A percentile compares a stretch with the other conserved stretches of the same genome.
Evolutionary conservation across 108 stramenopile species (phyloP).

Genomic region (Pseudonitzschia multistriata): DNA sequence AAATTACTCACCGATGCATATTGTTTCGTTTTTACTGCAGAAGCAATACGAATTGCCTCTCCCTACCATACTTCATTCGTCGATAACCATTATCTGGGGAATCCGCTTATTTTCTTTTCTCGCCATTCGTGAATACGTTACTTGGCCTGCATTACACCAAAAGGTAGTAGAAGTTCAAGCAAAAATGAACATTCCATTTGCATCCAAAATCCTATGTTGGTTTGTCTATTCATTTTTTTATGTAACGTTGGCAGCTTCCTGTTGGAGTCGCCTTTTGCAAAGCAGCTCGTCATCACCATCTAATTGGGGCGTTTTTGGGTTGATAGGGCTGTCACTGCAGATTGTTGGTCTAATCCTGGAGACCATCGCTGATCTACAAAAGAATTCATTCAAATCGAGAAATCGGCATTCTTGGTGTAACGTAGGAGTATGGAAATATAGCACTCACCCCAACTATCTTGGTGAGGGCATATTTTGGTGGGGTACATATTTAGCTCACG

Average conservation of each 20-base stretch:
- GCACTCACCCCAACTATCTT: slow-evolving; percentile 59
- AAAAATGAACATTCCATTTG: slow-evolving; percentile 30
- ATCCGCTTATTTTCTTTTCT: slow-evolving; percentile 47
- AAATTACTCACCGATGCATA: background rate
- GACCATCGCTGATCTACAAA: slow-evolving; percentile 59
- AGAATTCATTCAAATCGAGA: slow-evolving; percentile 46
- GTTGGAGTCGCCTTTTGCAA: slow-evolving; percentile 36
- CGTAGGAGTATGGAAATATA: slow-evolving; percentile 50
- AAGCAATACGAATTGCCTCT: slow-evolving; percentile 11
- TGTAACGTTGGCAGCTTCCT: slow-evolving; percentile 38
- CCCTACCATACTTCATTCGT: slow-evolving; percentile 39
- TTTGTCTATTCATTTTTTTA: slow-evolving; percentile 50
- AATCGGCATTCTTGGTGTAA: slow-evolving; percentile 57
- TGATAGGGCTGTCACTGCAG: slow-evolving; percentile 36
- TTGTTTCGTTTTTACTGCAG: slow-evolving; percentile 1
- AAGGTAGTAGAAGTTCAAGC: slow-evolving; percentile 38
- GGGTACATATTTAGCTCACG: slow-evolving; percentile 45
- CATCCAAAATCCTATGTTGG: slow-evolving; percentile 46
- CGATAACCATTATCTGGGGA: slow-evolving; percentile 47
- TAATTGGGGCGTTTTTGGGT: slow-evolving; percentile 40
- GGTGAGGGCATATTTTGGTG: slow-evolving; percentile 64
- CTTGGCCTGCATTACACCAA: slow-evolving; percentile 52
- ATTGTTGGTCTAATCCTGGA: slow-evolving; percentile 46
- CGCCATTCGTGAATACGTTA: slow-evolving; percentile 48
- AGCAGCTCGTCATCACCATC: background rate